phyloP scores from a whole-genome alignment of 2,329 filamentous ascomycete genomes.

The Mycosphaerella sp. region DNA sequence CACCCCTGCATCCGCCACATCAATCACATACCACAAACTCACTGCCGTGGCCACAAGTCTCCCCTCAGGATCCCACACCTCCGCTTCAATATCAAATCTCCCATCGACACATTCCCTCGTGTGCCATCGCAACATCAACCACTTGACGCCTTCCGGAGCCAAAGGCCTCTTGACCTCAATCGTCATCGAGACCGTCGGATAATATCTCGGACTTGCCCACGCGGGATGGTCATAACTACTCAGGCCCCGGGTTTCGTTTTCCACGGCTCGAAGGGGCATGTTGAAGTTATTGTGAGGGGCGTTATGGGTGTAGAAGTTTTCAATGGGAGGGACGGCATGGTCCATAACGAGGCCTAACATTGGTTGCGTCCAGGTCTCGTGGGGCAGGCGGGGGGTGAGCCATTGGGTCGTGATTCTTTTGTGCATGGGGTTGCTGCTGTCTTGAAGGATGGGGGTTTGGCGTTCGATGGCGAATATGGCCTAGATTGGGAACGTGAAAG shows the following conservation, averaged over 20 bases:
- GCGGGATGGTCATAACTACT: slow-evolving; percentile 10
- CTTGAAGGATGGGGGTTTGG: slow-evolving; percentile 1
- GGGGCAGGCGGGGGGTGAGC: slow-evolving; percentile 13
- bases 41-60: slow-evolving; percentile 13
- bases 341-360: slow-evolving; percentile 19
- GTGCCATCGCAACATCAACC: slow-evolving; percentile 17
- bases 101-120: slow-evolving; percentile 20
- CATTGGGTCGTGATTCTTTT: slow-evolving; percentile 11
- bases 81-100: slow-evolving; percentile 19
- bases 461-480: slow-evolving; percentile 13
- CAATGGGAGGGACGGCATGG: slow-evolving; percentile 11
- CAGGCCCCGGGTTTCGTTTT: slow-evolving; percentile 1
- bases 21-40: slow-evolving; percentile 17
- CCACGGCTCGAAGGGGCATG: slow-evolving; percentile 6
- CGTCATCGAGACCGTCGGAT: slow-evolving; percentile 19
- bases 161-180: slow-evolving; percentile 20
- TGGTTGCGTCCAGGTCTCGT: slow-evolving; percentile 14
- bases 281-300: slow-evolving; percentile 8
- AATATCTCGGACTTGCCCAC: slow-evolving; percentile 14
- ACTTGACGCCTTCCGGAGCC: slow-evolving; percentile 19
- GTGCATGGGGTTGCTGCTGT: not conserved
- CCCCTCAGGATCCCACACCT: slow-evolving; percentile 20
- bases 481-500: no score
- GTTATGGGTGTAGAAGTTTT: slow-evolving; percentile 14
- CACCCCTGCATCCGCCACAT: not conserved